Conservation (phyloP, 176 grass and related monocot species). For the Urochloa ruziziensis region DNA sequence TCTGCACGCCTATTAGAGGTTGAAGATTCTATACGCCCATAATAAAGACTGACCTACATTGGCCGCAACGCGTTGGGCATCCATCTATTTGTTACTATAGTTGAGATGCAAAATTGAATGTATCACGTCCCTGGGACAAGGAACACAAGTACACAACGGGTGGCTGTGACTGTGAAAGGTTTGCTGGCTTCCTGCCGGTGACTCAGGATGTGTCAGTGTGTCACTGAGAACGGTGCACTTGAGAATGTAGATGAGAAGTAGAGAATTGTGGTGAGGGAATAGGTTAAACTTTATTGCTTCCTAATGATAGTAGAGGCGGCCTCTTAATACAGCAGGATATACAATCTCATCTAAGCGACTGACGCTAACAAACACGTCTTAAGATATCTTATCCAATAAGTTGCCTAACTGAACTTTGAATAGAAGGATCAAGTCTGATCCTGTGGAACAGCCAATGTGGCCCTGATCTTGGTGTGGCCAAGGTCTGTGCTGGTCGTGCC, state of each 20-base stretch:
- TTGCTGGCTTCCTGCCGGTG: neutral
- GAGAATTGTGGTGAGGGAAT: neutral
- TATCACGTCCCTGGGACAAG: neutral
- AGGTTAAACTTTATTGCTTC: neutral
- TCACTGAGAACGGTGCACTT: neutral
- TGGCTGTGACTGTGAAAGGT: neutral
- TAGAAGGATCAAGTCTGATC: too few relatives aligned
- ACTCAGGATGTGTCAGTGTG: neutral
- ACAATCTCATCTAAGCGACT: neutral
- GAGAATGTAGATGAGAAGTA: neutral
- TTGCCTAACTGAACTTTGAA: neutral
- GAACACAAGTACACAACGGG: neutral
- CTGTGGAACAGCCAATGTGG: neutral
- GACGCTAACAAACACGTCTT: neutral
- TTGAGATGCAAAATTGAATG: neutral
- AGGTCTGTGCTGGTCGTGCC: neutral
- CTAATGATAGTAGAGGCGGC: neutral
- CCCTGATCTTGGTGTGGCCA: neutral
- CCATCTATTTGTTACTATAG: slow-evolving; percentile 3
- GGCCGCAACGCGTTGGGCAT: neutral
- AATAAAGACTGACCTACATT: neutral
- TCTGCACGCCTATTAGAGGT: neutral
- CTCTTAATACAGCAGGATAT: neutral
- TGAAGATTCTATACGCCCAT: neutral
- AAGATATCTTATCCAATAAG: neutral